Percentiles rank a stretch among this genome's conserved stretches.
Conservation (phyloP, 2,329 filamentous ascomycete genomes). For the Fusarium dimerum region DNA sequence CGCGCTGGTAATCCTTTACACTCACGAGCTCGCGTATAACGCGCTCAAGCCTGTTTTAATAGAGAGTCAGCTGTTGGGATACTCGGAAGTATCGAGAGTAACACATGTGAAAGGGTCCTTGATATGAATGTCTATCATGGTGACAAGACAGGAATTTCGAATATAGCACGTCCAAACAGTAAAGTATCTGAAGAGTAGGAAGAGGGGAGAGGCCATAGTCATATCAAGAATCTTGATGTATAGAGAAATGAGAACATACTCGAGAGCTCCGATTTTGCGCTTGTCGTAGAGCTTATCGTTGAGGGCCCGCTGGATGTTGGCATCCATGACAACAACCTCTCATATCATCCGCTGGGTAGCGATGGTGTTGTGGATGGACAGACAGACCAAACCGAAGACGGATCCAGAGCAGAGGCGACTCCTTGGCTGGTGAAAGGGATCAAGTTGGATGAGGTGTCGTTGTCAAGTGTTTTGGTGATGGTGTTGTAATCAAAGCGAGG, state of each 20-base stretch:
- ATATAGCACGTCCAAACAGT: no score
- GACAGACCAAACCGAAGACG: neutral
- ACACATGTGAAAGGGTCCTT: slow-evolving; percentile 1
- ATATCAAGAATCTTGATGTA: neutral
- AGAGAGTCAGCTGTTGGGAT: slow-evolving; percentile 9
- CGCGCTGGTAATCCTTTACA: slow-evolving; percentile 74
- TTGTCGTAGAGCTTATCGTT: slow-evolving; percentile 99
- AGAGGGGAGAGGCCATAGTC: slow-evolving; percentile 1
- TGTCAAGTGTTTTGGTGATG: neutral
- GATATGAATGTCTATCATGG: neutral
- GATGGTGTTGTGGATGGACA: slow-evolving; percentile 4
- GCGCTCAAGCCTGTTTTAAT: slow-evolving; percentile 71
- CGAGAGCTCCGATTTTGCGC: slow-evolving; percentile 91
- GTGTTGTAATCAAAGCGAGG: neutral
- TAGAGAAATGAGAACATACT: slow-evolving; percentile 60
- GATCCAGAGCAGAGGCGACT: no score
- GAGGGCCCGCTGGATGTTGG: slow-evolving; percentile 82
- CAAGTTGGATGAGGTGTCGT: neutral
- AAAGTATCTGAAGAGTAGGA: neutral
- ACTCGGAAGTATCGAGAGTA: neutral
- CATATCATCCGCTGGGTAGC: slow-evolving; percentile 22
- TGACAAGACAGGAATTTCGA: neutral
- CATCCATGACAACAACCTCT: slow-evolving; percentile 66
- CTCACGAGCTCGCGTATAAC: slow-evolving; percentile 83
- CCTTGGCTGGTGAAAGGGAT: no score